Base-by-base conservation (phyloP, 2,329 filamentous ascomycete species). In the Aspergillus tanneri region DNA sequence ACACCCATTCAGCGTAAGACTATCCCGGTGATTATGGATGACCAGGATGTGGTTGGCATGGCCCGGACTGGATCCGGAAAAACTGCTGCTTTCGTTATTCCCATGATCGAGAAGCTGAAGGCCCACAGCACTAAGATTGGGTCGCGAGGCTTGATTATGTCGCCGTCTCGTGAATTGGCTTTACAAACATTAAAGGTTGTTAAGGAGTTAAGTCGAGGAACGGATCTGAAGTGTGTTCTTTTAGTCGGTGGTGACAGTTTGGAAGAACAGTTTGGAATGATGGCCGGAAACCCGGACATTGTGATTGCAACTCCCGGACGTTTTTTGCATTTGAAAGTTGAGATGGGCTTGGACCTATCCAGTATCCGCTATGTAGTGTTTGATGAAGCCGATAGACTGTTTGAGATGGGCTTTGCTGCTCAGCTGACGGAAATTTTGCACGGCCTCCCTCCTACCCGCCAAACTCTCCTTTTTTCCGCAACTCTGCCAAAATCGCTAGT, bases 21-120 rank as follows among this genome's bases (percentile, higher is more conserved):
- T 2, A 96, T 99, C 39, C 95, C 93, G 3, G 77, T 97, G 46
- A 84, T 99, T 46, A 77, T 97, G 59, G 88, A 95, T 53, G 83
- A 87, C 45, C 88, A 90, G 72, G 93, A 99, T 78, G 88, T 97
- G n/a, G 92, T 99, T 19, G 95, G 91, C 57, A 99, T 99, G 93
- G 93, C 93, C 6, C 81, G 95, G 57, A 99, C 95, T n/a, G 93
- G 93, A 67, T 97, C 91, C 16, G 93, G 93, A 75, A 99, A 99
- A 77, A 99, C 95, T 1, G 93, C 91, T 1, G 93, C 93, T 18
- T 99, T 99, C 69, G 90, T 97, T 21, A 95, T 99, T 56, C 93
- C 93, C 35, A 96, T 99, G 92, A 90, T 99, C 52, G 90, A 99
- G 74, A 88, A 86, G 57, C 76, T 99, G 52, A 95, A 91, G 70